Base-by-base conservation (phyloP, 331 rosid species). In the Quercus lobata region DNA sequence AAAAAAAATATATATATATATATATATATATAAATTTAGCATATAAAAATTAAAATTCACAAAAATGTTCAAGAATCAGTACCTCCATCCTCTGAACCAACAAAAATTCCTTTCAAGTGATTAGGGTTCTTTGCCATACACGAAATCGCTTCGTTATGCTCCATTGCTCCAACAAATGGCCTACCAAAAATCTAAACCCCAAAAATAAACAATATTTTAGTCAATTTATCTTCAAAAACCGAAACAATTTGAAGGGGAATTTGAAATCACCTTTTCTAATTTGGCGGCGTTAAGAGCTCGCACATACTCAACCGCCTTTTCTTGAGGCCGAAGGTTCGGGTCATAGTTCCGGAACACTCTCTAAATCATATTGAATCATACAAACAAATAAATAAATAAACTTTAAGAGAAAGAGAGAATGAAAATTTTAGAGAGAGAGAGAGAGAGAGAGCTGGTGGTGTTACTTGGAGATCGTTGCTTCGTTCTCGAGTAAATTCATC, bases 81-180 rank as follows among this genome's bases (percentile, higher is more conserved):
- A 95, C 99, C 98, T 88, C 99, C 99, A 88, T 95, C 99, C 97
- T 91, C 88, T 17, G 99, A 90, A 73, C 98, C 98, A 1, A 98
- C 90, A 80, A 95, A 95, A 58, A 95, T 77, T 62, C 91, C 88
- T 79, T 79, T 90, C 97, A 95, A 87, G 81, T 91, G 94, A 88
- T 82, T 90, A 5, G 89, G 92, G 75, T 95, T 90, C 90, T 91
- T 93, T 0, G 94, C 87, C 99, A 93, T 93, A 83, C 91, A 91
- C 0, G 97, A 93, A 78, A 95, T 49, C 4, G 97, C 86, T 19
- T 95, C 99, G 4, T 84, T 6, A 90, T 95, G 99, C 57, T 95
- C 99, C 98, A 95, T 88, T 27, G 97, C 99, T 76, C 98, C 97
- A 1, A 95, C 57, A 85, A 95, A 95, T 52, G 99, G 99, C 82